Evolutionary conservation across 2,329 filamentous ascomycete genomes (phyloP).

Genomic region (Colletotrichum nymphaeae): DNA sequence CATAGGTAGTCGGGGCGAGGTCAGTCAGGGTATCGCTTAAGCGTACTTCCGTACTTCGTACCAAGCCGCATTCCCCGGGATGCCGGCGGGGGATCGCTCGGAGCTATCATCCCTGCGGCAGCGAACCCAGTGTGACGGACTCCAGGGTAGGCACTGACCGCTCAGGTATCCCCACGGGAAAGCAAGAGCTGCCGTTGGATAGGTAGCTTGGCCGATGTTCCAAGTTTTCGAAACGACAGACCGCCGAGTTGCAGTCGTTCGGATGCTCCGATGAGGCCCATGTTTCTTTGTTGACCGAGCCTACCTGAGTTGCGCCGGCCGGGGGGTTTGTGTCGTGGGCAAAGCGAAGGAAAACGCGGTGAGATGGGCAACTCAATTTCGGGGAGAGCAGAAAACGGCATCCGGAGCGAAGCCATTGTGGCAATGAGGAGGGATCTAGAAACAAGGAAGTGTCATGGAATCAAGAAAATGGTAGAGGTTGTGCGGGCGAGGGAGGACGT

Average conservation of each 20-base stretch:
- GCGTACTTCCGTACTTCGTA: neutral
- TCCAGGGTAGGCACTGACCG: constrained; percentile 27
- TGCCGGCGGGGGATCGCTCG: constrained; percentile 7
- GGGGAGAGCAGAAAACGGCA: constrained; percentile 6
- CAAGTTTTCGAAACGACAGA: constrained; percentile 17
- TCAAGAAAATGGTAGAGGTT: neutral
- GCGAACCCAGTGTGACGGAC: constrained; percentile 10
- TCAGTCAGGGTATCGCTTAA: neutral
- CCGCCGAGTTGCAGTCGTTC: constrained; percentile 8
- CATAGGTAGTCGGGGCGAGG: neutral
- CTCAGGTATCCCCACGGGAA: constrained; percentile 14
- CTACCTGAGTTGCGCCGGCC: neutral
- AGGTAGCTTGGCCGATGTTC: constrained; percentile 7
- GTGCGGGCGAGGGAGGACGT: neutral
- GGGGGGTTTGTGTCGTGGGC: neutral
- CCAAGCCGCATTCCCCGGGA: constrained; percentile 28
- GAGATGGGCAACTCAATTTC: constrained; percentile 1
- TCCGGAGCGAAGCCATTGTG: neutral
- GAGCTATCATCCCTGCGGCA: constrained; percentile 29
- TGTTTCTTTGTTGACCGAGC: constrained; percentile 9
- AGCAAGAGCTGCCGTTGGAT: constrained; percentile 29
- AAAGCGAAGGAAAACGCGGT: constrained; percentile 5
- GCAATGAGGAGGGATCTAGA: neutral
- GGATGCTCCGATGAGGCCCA: constrained; percentile 4
- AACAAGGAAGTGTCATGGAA: no score